Evolutionary conservation across 139 green algal species (phyloP), one percentile per base, ranked within the genome.

Genomic region (Pleodorina starrii): DNA sequence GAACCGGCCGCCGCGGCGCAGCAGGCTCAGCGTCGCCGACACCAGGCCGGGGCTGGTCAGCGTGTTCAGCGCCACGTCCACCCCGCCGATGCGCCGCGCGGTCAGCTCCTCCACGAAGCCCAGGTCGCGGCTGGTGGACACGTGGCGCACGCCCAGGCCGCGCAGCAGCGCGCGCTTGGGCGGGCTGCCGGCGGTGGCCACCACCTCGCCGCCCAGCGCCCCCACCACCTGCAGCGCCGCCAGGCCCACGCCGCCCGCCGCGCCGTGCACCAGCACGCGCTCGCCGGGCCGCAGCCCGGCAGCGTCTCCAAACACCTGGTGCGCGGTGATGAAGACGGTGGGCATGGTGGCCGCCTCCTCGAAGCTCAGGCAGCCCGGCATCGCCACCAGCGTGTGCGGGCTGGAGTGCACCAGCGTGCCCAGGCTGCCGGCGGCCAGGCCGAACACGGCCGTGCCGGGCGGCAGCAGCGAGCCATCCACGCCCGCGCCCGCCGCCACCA

Each of bases 1-100:
- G 54, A 98, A 92, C 0, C 88, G 81, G 0, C 94, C 97, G 57
- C 94, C 95, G 11, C 16, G 36, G 19, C 40, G 51, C 27, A 98
- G 72, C 35, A 90, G 72, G 21, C 94, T 90, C 68, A 98, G 77
- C 12, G 94, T 95, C 16, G 90, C 96, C 1, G 90, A 93, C 73
- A 98, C 96, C 92, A 99, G 95, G 75, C 96, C 97, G 2, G 95
- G 93, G 42, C 91, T 96, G n/a, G 97, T 99, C 86, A 99, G 91
- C 10, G 93, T 96, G 93, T 98, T 98, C 40, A 98, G 90, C 51
- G 95, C 90, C 57, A 94, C 89, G 68, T 95, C 84, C 38, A 91
- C 80, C 25, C 85, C 59, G 71, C 71, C 44, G 63, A 38, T 73
- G 63, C 69, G 0, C 78, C 88, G 38, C 16, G 51, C 46, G 36